These are phyloP conservation scores for Neurospora sp. DNA, from an alignment of 495 filamentous ascomycete species.

Conservation along the genomic window DNA sequence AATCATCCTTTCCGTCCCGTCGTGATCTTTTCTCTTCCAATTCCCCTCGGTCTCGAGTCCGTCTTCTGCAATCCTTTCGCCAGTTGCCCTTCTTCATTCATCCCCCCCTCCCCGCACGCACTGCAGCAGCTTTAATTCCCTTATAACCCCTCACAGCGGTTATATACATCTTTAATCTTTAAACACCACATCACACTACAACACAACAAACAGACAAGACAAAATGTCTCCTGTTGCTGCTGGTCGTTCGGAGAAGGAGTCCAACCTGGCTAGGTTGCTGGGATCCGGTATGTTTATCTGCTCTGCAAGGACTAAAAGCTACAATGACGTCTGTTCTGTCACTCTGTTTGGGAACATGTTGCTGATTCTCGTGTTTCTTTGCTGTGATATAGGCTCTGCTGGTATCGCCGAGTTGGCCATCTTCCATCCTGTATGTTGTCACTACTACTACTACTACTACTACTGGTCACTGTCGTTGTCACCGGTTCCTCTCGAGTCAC, in stretches of 20 bases:
- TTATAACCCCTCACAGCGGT: neutral
- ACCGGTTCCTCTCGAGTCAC: neutral
- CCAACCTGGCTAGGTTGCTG: conserved; percentile 71
- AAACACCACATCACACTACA: neutral
- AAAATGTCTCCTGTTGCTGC: conserved; percentile 41
- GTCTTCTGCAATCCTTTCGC: neutral
- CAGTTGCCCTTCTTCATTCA: neutral
- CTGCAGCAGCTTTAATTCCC: neutral
- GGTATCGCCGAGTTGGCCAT: conserved; percentile 94
- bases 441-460: neutral
- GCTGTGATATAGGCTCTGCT: conserved; percentile 54
- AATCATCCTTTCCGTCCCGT: neutral
- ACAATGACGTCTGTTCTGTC: neutral
- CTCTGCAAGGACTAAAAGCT: neutral
- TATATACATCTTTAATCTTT: neutral
- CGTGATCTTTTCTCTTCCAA: neutral
- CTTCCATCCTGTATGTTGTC: conserved; percentile 76
- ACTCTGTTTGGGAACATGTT: neutral
- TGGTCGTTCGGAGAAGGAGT: conserved; percentile 70
- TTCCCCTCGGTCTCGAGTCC: neutral
- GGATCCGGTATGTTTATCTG: conserved; percentile 64
- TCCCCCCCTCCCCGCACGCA: neutral
- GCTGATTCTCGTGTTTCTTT: neutral
- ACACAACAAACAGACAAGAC: neutral
- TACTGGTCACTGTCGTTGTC: neutral